Percentiles rank a stretch among this genome's conserved stretches.
Evolutionary conservation across 1,284 basidiomycete genomes (phyloP).

Genomic region (Fomes fomentarius): DNA sequence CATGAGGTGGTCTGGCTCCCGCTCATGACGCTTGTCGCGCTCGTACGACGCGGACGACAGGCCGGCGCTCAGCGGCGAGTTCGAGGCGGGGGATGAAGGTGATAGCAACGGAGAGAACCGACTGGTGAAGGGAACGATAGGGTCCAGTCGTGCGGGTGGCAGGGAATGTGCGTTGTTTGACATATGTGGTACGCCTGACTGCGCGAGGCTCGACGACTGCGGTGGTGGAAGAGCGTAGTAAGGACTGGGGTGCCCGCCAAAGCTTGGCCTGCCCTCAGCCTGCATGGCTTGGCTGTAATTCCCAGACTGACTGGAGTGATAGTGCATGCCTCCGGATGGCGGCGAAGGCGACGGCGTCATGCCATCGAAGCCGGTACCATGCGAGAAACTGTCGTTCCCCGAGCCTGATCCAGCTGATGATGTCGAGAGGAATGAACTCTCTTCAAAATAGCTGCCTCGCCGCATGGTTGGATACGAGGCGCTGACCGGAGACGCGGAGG

Average conservation of each 20-base stretch:
- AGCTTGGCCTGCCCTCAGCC: constrained; percentile 26
- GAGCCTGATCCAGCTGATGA: constrained; percentile 54
- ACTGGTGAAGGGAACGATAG: constrained; percentile 36
- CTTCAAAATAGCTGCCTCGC: constrained; percentile 49
- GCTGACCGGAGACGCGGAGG: constrained; percentile 43
- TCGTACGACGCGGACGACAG: constrained; percentile 52
- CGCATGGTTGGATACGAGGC: constrained; percentile 39
- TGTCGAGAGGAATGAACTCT: constrained; percentile 49
- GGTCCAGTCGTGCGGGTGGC: constrained; percentile 35
- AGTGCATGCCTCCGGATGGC: constrained; percentile 51
- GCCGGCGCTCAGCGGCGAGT: constrained; percentile 31
- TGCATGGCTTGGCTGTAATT: constrained; percentile 25
- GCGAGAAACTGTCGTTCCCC: constrained; percentile 58
- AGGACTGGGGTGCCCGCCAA: constrained; percentile 17
- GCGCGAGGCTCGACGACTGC: constrained; percentile 16
- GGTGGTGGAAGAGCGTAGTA: constrained; percentile 28
- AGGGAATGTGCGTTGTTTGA: constrained; percentile 21
- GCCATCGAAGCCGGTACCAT: constrained; percentile 41
- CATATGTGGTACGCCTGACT: constrained; percentile 18
- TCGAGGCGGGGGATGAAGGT: constrained; percentile 44
- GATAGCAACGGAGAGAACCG: constrained; percentile 45
- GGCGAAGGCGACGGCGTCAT: constrained; percentile 61
- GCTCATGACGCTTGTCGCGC: constrained; percentile 41
- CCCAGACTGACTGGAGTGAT: constrained; percentile 44
- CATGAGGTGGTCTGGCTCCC: constrained; percentile 23